Conservation (phyloP, 805 yeast species). For the Candida pseudoglaebosa region DNA sequence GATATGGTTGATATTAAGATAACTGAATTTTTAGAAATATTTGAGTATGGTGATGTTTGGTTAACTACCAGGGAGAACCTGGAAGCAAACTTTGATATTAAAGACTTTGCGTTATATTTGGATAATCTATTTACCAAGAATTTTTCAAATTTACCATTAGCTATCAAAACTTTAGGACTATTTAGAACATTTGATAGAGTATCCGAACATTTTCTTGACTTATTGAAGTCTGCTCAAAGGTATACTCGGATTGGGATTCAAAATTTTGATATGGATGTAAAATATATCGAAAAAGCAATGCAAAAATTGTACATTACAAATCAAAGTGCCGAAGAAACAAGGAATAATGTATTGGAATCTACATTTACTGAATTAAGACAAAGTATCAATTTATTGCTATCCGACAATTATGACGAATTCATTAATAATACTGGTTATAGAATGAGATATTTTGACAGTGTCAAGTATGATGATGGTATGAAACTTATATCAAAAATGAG, state of each 20-base stretch:
- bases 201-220: conserved; percentile 62
- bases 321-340: conserved; percentile 19
- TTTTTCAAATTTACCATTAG: conserved; percentile 72
- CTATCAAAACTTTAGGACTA: conserved; percentile 74
- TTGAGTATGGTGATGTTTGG: conserved; percentile 77
- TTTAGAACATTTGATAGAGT: conserved; percentile 85
- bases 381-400: conserved; percentile 64
- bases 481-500: conserved; percentile 53
- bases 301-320: conserved; percentile 27
- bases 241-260: conserved; percentile 58
- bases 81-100: conserved; percentile 70
- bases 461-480: conserved; percentile 69
- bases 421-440: conserved; percentile 43
- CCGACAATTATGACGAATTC: conserved; percentile 63
- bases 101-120: conserved; percentile 81
- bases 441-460: conserved; percentile 60
- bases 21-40: conserved; percentile 73
- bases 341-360: conserved; percentile 56
- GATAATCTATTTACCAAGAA: conserved; percentile 84
- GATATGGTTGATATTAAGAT: conserved; percentile 78
- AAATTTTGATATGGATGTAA: conserved; percentile 77
- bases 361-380: conserved; percentile 80
- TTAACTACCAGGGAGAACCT: conserved; percentile 43
- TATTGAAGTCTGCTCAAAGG: conserved; percentile 51
- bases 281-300: conserved; percentile 64